These are phyloP conservation scores for Misopates orontium DNA, from an alignment of 257 asterid species.

Conservation along the genomic window DNA sequence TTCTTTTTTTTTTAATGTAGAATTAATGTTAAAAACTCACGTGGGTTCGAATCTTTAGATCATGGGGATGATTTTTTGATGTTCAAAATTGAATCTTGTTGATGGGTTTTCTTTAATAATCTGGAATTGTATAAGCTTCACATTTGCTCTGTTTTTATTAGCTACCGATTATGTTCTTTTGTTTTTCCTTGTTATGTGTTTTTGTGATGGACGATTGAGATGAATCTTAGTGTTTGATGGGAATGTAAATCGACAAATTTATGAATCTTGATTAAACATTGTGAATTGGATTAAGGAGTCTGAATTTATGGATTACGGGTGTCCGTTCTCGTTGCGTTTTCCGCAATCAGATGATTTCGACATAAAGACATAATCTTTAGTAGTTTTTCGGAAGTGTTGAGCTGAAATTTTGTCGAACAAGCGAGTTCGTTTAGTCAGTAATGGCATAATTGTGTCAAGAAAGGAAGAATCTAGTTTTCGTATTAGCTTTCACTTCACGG, in stretches of 20 bases:
- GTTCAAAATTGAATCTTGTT: conserved; percentile 13
- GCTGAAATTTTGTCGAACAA: not conserved
- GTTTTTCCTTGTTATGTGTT: not conserved
- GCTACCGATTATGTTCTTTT: not conserved
- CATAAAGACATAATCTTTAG: too few species aligned
- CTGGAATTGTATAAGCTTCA: too few species aligned
- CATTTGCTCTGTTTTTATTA: too few species aligned
- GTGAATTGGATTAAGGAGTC: not conserved
- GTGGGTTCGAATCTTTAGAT: too few species aligned
- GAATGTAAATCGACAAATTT: not conserved
- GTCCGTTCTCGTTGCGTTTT: too few species aligned
- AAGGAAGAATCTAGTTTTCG: not conserved
- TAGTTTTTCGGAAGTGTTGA: not conserved
- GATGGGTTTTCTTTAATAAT: not conserved
- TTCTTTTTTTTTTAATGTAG: not conserved
- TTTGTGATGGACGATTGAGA: conserved; percentile 6
- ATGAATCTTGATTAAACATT: conserved; percentile 9
- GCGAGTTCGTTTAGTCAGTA: not conserved
- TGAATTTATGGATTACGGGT: too few species aligned
- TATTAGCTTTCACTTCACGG: not conserved
- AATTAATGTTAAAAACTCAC: not conserved
- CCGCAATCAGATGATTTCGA: too few species aligned
- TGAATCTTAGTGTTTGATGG: not conserved
- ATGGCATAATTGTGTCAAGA: not conserved
- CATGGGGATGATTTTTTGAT: not conserved